Evolutionary conservation across 2,329 filamentous ascomycete species (phyloP).

Genomic region (Calonectria henricotiae): DNA sequence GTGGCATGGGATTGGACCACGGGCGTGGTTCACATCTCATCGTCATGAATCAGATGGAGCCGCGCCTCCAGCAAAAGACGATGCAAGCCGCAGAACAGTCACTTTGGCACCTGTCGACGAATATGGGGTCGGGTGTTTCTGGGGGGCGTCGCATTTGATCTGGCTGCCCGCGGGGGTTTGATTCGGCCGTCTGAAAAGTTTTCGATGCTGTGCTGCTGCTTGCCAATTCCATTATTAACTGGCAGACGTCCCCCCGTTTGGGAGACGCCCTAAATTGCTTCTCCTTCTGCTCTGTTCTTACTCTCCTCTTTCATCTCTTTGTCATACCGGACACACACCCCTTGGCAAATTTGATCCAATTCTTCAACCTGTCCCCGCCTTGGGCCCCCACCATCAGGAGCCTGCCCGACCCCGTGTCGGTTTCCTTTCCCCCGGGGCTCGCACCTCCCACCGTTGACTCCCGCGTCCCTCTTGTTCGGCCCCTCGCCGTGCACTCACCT

Average conservation of each 20-base stretch:
- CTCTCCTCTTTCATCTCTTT: slow-evolving; percentile 32
- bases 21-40: slow-evolving; percentile 41
- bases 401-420: slow-evolving; percentile 42
- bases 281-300: slow-evolving; percentile 39
- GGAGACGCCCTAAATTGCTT: slow-evolving; percentile 31
- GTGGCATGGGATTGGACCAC: slow-evolving; percentile 45
- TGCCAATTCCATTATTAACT: slow-evolving; percentile 24
- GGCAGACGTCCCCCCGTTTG: slow-evolving; percentile 9
- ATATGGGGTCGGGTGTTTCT: slow-evolving; percentile 36
- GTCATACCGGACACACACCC: slow-evolving; percentile 25
- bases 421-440: slow-evolving; percentile 49
- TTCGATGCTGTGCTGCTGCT: slow-evolving; percentile 4
- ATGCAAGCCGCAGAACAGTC: slow-evolving; percentile 48
- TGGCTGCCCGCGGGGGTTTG: slow-evolving; percentile 15
- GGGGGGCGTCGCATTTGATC: slow-evolving; percentile 16
- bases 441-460: slow-evolving; percentile 44
- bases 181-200: slow-evolving; percentile 11
- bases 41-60: slow-evolving; percentile 53
- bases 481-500: slow-evolving; percentile 22
- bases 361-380: slow-evolving; percentile 45
- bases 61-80: slow-evolving; percentile 48
- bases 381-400: slow-evolving; percentile 41
- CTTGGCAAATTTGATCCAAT: slow-evolving; percentile 29
- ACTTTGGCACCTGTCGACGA: slow-evolving; percentile 21
- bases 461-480: slow-evolving; percentile 26